Evolutionary conservation across 345 rosid species (phyloP), one percentile per base, ranked within the genome.

Genomic region (Reutealis trisperma): DNA sequence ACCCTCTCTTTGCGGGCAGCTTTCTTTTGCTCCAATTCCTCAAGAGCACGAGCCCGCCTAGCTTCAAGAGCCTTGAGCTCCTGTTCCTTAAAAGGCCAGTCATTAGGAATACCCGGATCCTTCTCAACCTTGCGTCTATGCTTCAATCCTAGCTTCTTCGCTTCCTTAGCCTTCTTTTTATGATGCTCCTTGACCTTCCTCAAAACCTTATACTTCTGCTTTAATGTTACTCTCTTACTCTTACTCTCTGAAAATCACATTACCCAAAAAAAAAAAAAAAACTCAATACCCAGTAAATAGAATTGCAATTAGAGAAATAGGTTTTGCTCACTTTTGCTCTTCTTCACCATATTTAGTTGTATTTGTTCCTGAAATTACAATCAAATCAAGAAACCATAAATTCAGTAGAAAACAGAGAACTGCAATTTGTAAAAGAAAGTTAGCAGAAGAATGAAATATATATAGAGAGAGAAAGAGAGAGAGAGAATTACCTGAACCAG

Each of bases 41-140:
- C 98, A 1, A 96, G 65, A 25, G 87, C 98, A 49, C 96, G 96
- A 71, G 97, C 94, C 57, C 98, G 88, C 30, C 96, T 93, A 72
- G 80, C 98, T 83, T 93, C 97, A 24, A 93, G 87, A 24, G 97
- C 94, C 87, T 92, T 91, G 44, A 96, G 97, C 89, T 96, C 98
- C 52, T 96, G 94, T 77, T 92, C 99, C 94, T 91, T 93, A 82
- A 90, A 92, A 62, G 99, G 99, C 98, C 95, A 93, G 79, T 92
- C 99, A 80, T 93, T 96, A 45, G 99, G 98, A 51, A 93, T 93
- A 63, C 97, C 99, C 34, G 98, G 97, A 75, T 96, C 99, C 81
- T 96, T 96, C 88, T 91, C 99, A 47, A 88, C 92, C 85, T 85
- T 93, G 22, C 77, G 72, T 78, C 87, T 92, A 0, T 82, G 79